Evolutionary conservation across 768 basidiomycete genomes (phyloP).

Genomic region (Tubosaeta sp.): DNA sequence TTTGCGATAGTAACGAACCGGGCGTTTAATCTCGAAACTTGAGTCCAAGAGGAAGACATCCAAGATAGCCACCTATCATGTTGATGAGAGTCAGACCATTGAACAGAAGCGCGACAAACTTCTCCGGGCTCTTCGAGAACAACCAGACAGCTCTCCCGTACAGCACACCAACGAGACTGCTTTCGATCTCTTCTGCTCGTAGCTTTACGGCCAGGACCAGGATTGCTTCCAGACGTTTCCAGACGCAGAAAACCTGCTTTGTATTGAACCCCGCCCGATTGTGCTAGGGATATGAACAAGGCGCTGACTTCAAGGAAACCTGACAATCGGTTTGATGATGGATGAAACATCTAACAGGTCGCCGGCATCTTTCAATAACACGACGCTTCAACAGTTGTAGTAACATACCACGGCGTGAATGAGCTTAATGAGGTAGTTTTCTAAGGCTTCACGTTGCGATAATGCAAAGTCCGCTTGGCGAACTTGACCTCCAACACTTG

Average conservation of each 20-base stretch:
- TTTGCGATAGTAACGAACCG: slow-evolving; percentile 83
- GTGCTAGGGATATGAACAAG: slow-evolving; percentile 75
- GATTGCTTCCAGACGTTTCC: slow-evolving; percentile 46
- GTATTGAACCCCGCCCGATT: slow-evolving; percentile 79
- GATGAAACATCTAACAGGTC: slow-evolving; percentile 82
- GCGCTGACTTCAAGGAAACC: slow-evolving; percentile 92
- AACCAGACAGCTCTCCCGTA: slow-evolving; percentile 89
- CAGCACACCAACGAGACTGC: slow-evolving; percentile 82
- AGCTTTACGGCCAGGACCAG: slow-evolving; percentile 64
- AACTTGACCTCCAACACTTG: slow-evolving; percentile 48
- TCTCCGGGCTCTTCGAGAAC: slow-evolving; percentile 83
- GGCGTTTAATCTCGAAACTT: slow-evolving; percentile 88
- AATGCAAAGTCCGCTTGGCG: slow-evolving; percentile 74
- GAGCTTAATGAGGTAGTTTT: slow-evolving; percentile 83
- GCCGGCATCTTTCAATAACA: slow-evolving; percentile 5
- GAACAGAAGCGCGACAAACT: slow-evolving; percentile 38
- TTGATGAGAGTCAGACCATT: background rate
- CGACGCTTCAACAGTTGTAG: background rate
- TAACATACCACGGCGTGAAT: slow-evolving; percentile 81
- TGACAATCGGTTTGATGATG: slow-evolving; percentile 82
- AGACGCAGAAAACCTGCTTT: slow-evolving; percentile 84
- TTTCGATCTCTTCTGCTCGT: slow-evolving; percentile 55
- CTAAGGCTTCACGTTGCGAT: slow-evolving; percentile 75
- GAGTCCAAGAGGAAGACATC: slow-evolving; percentile 92
- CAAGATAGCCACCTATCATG: slow-evolving; percentile 67